Conservation (phyloP, 352 stramenopile genomes). For the Lagenidium sp. region DNA sequence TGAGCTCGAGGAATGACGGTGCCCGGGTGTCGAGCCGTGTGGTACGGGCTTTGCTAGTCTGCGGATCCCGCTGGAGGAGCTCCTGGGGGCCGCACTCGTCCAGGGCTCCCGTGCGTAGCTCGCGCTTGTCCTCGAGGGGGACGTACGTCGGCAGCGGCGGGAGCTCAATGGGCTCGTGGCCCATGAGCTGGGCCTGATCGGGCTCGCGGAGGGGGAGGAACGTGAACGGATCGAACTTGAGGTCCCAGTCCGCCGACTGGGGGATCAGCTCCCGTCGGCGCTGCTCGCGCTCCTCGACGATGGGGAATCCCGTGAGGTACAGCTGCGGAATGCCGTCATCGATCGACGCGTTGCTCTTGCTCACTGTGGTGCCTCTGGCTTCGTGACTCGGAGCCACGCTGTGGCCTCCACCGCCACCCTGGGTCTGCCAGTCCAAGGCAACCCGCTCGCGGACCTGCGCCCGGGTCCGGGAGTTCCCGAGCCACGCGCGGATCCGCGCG, state of each 20-base stretch:
- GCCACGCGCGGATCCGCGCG: constrained; percentile 36
- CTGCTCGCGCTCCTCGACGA: constrained; percentile 50
- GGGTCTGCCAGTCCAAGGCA: constrained; percentile 31
- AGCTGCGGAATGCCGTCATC: neutral
- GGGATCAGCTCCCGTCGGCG: constrained; percentile 23
- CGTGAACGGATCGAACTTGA: constrained; percentile 40
- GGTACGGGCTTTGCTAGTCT: too few species aligned
- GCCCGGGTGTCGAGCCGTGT: too few species aligned
- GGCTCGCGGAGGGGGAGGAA: constrained; percentile 57
- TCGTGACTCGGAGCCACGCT: neutral
- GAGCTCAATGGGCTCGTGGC: constrained; percentile 42
- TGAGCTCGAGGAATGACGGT: constrained; percentile 30
- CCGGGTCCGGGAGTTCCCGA: constrained; percentile 32
- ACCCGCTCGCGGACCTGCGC: constrained; percentile 56
- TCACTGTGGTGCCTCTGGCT: neutral
- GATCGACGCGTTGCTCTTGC: neutral
- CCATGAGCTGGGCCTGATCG: constrained; percentile 56
- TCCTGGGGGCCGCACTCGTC: constrained; percentile 24
- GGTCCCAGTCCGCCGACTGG: constrained; percentile 30
- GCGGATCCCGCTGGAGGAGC: neutral
- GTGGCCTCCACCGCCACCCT: constrained; percentile 1
- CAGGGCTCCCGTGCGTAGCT: constrained; percentile 29
- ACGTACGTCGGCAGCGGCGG: constrained; percentile 56
- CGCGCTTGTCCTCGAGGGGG: constrained; percentile 27
- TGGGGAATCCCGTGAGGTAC: constrained; percentile 45